Evolutionary conservation across 805 yeast species (phyloP), one percentile per base, ranked within the genome.

Genomic region (Ogataea polymorpha): DNA sequence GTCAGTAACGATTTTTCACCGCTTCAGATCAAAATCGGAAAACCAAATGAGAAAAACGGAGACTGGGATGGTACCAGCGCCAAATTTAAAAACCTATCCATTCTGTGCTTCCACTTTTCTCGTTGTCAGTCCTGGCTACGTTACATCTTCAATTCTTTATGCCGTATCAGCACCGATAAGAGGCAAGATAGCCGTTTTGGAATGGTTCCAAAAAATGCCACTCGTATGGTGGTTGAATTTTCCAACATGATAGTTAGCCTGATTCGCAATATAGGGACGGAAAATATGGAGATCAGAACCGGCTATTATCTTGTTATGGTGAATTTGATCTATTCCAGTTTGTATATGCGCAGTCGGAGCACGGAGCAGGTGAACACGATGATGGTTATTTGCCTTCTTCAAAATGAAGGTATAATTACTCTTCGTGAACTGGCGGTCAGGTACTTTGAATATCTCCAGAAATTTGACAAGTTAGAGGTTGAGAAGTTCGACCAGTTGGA

Each of bases 81-180:
- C 0, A 80, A 79, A 49, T 78, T 68, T 61, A 83, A 83, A 48
- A 85, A 84, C 51, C 63, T 82, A 0, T 61, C 76, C 2, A 79
- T 80, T 46, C 56, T 80, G 9, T 69, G 88, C 39, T 69, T 68
- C 45, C 67, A 80, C 27, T 58, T 68, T 23, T 67, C 72, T 37
- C 67, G 75, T 23, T 59, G 79, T 20, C 82, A 78, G 20, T 56
- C 64, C 6, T 63, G 66, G 65, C 40, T 62, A 15, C 52, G 66
- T 25, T 61, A 59, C 36, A 50, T 62, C 3, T 56, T 65, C 39
- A 53, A 57, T 23, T 48, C 62, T 24, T 35, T 63, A 11, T 59
- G 53, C 32, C 52, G 55, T 34, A 56, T 50, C 49, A 59, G 51
- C 37, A 43, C 53, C 23, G 65, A 63, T 12, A 71, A 73, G 42